Evolutionary conservation across 1,284 basidiomycete species (phyloP), one percentile per base, ranked within the genome.

Genomic region (Trichosporon asahii): DNA sequence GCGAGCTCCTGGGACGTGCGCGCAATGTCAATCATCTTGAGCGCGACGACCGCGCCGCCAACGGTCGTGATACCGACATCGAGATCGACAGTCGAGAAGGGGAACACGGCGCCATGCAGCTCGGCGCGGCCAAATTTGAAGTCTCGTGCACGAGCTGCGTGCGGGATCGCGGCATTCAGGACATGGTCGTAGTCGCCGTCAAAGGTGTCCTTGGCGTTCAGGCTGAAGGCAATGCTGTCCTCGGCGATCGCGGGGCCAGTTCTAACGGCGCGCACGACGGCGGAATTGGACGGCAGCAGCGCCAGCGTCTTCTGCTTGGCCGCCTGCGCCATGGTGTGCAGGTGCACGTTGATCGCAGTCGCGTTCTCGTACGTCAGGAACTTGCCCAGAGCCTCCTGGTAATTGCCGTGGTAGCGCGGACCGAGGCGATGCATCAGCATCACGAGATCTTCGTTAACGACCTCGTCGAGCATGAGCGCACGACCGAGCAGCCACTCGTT

Each of bases 51-150:
- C 1, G 90, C 89, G 1, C 95, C 95, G 1, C 94, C 95, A 63
- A 94, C 88, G 75, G 89, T 89, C 89, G 92, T 93, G 66, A 97
- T 82, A 0, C 90, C 88, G 70, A 88, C 86, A 80, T 97, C 94
- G 44, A 96, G 81, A 66, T 89, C 87, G 27, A 85, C 85, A 15
- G 88, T 88, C 25, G 87, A 87, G 57, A 89, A 87, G 1, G 89
- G 81, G 70, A 89, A 85, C 2, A 91, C 86, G 76, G 91, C 87
- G 0, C 90, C 91, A 25, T 85, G 78, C 18, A 88, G 80, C 60
- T 78, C 72, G 25, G 78, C 80, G 7, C 76, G 70, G 5, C 77
- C 80, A 55, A 79, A 75, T 6, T 72, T 70, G 8, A 81, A 65
- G 53, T 80, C 79, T 8, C 69, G 66, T 0, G 79, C 79, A 2